phyloP scores from a whole-genome alignment of 495 filamentous ascomycete species.

The Aspergillus bridgeri region DNA sequence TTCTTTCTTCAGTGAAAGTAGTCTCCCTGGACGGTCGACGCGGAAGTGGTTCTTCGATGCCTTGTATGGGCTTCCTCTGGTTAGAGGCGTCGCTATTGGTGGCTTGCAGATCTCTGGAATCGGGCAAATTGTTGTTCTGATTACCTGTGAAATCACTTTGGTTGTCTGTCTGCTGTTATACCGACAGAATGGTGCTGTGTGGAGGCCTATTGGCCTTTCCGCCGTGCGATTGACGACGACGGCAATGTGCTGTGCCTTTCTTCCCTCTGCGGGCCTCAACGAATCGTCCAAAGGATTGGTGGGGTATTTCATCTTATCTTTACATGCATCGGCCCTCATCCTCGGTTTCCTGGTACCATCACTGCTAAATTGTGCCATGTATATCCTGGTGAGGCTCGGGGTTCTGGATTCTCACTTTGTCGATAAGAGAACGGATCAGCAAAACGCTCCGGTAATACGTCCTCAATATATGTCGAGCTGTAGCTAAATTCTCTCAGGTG shows the following conservation, averaged over 20 bases:
- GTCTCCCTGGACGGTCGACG: background rate
- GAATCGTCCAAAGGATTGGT: conserved; percentile 7
- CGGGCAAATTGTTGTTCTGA: conserved; percentile 8
- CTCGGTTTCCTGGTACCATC: conserved; percentile 2
- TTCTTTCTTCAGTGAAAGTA: conserved; percentile 5
- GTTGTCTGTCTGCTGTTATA: conserved; percentile 2
- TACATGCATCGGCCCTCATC: conserved; percentile 5
- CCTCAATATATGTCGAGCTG: background rate
- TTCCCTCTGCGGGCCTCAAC: background rate
- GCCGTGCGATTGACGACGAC: conserved; percentile 1
- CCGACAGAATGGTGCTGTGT: background rate
- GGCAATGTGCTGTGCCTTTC: conserved; percentile 11
- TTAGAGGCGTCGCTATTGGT: conserved; percentile 13
- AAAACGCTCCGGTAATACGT: conserved; percentile 6
- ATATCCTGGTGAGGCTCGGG: background rate
- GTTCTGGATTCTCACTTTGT: background rate
- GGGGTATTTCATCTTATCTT: conserved; percentile 10
- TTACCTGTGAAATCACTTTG: conserved; percentile 6
- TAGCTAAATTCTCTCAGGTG: conserved; percentile 6
- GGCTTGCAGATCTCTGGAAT: conserved; percentile 12
- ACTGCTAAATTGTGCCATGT: background rate
- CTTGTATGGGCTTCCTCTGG: conserved; percentile 12
- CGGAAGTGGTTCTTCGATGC: conserved; percentile 7
- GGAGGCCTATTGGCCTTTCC: conserved; percentile 3
- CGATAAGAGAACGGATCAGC: background rate